Evolutionary conservation across 2,329 filamentous ascomycete genomes (phyloP), one percentile per base, ranked within the genome.

Genomic region (Furcasterigmium furcatum): DNA sequence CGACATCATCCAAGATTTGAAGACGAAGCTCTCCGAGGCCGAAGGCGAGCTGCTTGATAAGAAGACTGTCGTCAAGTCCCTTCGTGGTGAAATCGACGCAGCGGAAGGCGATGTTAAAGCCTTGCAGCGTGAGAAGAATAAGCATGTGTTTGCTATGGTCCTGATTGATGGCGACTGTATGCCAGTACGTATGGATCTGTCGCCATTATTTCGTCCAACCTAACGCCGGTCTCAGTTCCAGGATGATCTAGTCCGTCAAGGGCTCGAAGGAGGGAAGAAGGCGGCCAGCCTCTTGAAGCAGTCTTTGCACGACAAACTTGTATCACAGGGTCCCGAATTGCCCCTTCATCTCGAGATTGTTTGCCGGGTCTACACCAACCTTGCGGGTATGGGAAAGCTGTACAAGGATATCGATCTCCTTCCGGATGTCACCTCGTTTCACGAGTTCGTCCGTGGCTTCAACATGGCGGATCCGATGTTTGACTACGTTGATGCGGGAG

Each of bases 401-500:
- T 72, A 70, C 47, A 55, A 50, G 18, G 55, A 62, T 27, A 46
- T 46, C 9, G 51, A 51, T 2, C 53, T 66, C 9, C 32, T 69
- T 12, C 29, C 43, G 9, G 46, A 58, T 9, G 38, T 52, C 4
- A 49, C 51, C 7, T 49, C 51, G 1, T 52, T 72, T 32, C 46
- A 53, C 19, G 52, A 57, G 2, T 72, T 71, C 46, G 58, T 70
- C 13, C 64, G 63, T 16, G 69, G 67, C 1, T 70, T 72, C 55
- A 71, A 71, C 43, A 68, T 64, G 52, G 62, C 58, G 19, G 50
- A 63, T 40, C 43, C 55, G 2, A 44, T 65, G 18, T 68, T 62
- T 48, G 66, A 71, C 32, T 68, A 64, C 45, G 58, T 70, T 20
- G 66, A 71, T 55, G 67, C 64, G 9, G 69, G 68, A 6, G 59